A percentile compares a stretch with the other conserved stretches of the same genome.
Conservation (phyloP, 1,284 basidiomycete species). For the Austroboletus rostrupii region DNA sequence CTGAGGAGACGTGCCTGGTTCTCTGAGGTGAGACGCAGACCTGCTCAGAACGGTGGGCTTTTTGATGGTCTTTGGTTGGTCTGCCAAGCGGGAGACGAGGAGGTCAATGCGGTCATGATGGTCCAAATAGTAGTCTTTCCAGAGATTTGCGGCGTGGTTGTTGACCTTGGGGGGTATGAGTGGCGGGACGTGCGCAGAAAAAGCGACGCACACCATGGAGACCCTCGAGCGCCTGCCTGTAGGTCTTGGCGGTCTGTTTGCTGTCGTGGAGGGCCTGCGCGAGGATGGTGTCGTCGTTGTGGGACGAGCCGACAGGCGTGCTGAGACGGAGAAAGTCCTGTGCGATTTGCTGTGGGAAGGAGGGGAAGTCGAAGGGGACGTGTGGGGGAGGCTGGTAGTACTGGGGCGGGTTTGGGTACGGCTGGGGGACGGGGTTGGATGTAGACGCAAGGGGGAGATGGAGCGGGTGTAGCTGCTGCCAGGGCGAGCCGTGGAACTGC, state of each 20-base stretch:
- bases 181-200: not conserved
- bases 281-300: slow-evolving; percentile 51
- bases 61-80: slow-evolving; percentile 41
- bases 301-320: slow-evolving; percentile 47
- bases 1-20: slow-evolving; percentile 16
- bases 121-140: slow-evolving; percentile 74
- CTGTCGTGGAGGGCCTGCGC: slow-evolving; percentile 41
- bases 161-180: slow-evolving; percentile 36
- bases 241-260: slow-evolving; percentile 33
- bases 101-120: slow-evolving; percentile 54
- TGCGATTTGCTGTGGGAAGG: slow-evolving; percentile 47
- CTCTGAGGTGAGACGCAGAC: slow-evolving; percentile 17
- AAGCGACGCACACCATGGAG: slow-evolving; percentile 38
- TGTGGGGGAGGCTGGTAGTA: slow-evolving; percentile 16
- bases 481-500: slow-evolving; percentile 17
- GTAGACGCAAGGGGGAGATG: slow-evolving; percentile 10
- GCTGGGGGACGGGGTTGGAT: slow-evolving; percentile 15
- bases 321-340: slow-evolving; percentile 52
- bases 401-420: slow-evolving; percentile 18
- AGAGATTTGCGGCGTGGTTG: slow-evolving; percentile 45
- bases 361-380: slow-evolving; percentile 23
- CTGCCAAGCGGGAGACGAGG: slow-evolving; percentile 35
- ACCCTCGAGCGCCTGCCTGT: slow-evolving; percentile 40
- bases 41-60: slow-evolving; percentile 39
- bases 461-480: slow-evolving; percentile 24